Evolutionary conservation across 2,329 filamentous ascomycete genomes (phyloP), one percentile per base, ranked within the genome.

Genomic region (Herpomyces periplanetae): DNA sequence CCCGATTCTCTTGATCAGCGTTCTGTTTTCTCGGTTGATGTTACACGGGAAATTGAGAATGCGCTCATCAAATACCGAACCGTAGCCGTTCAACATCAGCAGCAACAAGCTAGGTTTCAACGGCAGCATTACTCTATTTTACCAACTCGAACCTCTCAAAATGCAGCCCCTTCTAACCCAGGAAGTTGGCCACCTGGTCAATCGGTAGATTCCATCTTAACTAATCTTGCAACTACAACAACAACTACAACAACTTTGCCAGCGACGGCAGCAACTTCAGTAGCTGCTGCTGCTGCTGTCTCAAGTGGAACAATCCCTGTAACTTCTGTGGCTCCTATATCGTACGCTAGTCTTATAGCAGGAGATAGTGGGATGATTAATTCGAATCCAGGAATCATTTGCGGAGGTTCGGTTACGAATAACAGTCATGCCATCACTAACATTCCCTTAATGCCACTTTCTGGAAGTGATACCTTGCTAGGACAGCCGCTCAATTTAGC

Each of bases 1-100:
- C 71, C 75, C 2, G 80, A 75, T 18, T 87, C 80, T 7, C 56
- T 85, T 34, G 75, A 87, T 31, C 61, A 61, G n/a, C 56, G 68
- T 25, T 73, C 80, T 4, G 75, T 96, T 19, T 96, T 96, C 34
- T 55, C 69, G 11, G 50, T 57, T 15, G 71, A 91, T 22, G 55
- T 73, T 23, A 84, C 75, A 16, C 55, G 64, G 20, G 66, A 68
- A 16, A 91, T 96, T 28, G 80, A 96, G 38, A 85, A 69, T 38
- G 73, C 75, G 19, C 47, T 96, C 23, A 68, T 80, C 37, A 87
- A 80, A 38, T 69, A 65, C 20, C 48, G 50, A 24, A 53, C 51
- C 17, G 45, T 49, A n/a, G 42, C 43, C 10, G 30, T 47, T 18
- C 39, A 47, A 22, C 37, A 40, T 18, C 31, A 35, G 19, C 37